A percentile compares a stretch with the other conserved stretches of the same genome.
phyloP scores from a whole-genome alignment of 805 yeast genomes.

The Komagataella mondaviorum region DNA sequence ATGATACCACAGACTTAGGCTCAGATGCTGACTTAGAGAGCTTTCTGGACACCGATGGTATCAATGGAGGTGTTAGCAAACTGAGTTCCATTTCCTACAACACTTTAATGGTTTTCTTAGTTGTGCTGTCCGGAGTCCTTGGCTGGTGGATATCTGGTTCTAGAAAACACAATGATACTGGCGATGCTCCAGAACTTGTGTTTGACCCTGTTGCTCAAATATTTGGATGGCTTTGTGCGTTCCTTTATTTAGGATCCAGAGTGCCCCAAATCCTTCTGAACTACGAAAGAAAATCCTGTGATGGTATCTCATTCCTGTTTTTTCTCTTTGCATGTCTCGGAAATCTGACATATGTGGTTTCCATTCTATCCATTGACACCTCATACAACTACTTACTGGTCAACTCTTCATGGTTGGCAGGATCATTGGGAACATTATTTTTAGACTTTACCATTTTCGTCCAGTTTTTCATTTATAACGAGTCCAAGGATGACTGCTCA shows the following conservation, averaged over 20 bases:
- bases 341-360: constrained; percentile 78
- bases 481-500: constrained; percentile 4
- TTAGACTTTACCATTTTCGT: constrained; percentile 75
- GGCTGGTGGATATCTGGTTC: constrained; percentile 68
- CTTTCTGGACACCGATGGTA: constrained; percentile 18
- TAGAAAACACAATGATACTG: constrained; percentile 16
- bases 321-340: constrained; percentile 94
- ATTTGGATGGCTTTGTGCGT: constrained; percentile 76
- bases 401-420: constrained; percentile 87
- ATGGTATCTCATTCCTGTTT: constrained; percentile 87
- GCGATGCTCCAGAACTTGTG: constrained; percentile 27
- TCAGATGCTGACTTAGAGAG: constrained; percentile 9
- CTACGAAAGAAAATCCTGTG: constrained; percentile 80
- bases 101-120: constrained; percentile 46
- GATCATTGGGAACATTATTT: constrained; percentile 75
- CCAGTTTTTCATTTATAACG: constrained; percentile 73
- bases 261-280: constrained; percentile 85
- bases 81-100: constrained; percentile 13
- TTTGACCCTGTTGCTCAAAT: constrained; percentile 73
- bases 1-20: constrained; percentile 11
- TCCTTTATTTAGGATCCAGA: constrained; percentile 72
- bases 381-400: constrained; percentile 59
- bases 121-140: constrained; percentile 65
- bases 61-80: constrained; percentile 5
- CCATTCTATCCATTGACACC: constrained; percentile 66